phyloP scores from a whole-genome alignment of 164 flowering plant genomes.

The Litsea cubeba region DNA sequence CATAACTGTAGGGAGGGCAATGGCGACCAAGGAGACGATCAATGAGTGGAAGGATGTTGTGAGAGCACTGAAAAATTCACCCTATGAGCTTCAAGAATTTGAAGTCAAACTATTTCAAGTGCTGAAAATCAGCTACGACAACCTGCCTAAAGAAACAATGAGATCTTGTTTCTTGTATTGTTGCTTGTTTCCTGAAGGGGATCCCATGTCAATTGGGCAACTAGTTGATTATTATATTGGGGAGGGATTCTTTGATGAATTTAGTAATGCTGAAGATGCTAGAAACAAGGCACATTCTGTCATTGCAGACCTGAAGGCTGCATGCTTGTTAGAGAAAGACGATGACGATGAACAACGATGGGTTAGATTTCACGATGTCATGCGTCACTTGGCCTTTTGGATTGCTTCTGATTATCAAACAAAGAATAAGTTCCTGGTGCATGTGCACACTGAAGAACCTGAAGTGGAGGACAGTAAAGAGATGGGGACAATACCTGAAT shows the following conservation, averaged over 20 bases:
- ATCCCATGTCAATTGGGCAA: not conserved
- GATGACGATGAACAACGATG: not conserved
- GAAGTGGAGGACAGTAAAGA: not conserved
- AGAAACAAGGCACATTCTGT: constrained; percentile 6
- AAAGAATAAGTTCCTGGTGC: constrained; percentile 4
- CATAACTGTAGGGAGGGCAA: constrained; percentile 5
- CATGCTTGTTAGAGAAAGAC: constrained; percentile 11
- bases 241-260: constrained; percentile 10
- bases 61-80: not conserved
- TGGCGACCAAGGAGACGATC: not conserved
- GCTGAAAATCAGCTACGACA: constrained; percentile 17
- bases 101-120: not conserved
- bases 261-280: constrained; percentile 6
- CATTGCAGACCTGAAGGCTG: constrained; percentile 8
- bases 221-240: constrained; percentile 12
- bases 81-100: constrained; percentile 4
- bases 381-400: constrained; percentile 13
- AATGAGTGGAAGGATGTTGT: constrained; percentile 11
- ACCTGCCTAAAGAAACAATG: not conserved
- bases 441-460: not conserved
- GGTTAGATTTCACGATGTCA: constrained; percentile 16
- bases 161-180: constrained; percentile 12
- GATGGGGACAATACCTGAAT: not conserved
- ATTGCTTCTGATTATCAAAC: constrained; percentile 8
- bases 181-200: constrained; percentile 12